Percentiles rank a stretch among this genome's conserved stretches.
Evolutionary conservation across 805 yeast genomes (phyloP).

Genomic region (Hanseniaspora nectarophila): DNA sequence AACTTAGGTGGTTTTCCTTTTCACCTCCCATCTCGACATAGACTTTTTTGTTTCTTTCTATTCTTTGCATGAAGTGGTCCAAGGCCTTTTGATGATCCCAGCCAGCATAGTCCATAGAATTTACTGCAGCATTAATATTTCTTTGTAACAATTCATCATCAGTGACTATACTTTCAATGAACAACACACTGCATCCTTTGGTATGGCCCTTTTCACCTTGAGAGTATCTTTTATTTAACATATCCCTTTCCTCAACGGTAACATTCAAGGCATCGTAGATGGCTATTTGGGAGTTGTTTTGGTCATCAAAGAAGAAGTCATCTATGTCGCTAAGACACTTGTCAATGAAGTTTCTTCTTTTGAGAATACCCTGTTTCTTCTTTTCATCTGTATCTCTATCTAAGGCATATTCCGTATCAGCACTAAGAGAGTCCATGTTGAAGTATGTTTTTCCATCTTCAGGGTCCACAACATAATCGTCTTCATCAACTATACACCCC

Average conservation of each 20-base stretch:
- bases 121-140: slow-evolving; percentile 73
- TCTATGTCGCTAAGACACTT: slow-evolving; percentile 60
- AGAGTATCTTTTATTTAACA: slow-evolving; percentile 43
- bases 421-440: slow-evolving; percentile 48
- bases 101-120: slow-evolving; percentile 74
- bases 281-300: slow-evolving; percentile 81
- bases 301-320: slow-evolving; percentile 46
- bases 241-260: slow-evolving; percentile 50
- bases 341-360: slow-evolving; percentile 48
- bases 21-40: slow-evolving; percentile 55
- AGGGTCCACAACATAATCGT: slow-evolving; percentile 16
- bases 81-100: slow-evolving; percentile 69
- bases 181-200: slow-evolving; percentile 54
- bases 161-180: slow-evolving; percentile 78
- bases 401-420: slow-evolving; percentile 32
- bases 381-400: slow-evolving; percentile 18
- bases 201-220: slow-evolving; percentile 18
- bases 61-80: slow-evolving; percentile 62
- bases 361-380: slow-evolving; percentile 33
- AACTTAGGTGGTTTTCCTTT: slow-evolving; percentile 46
- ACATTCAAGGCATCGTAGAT: slow-evolving; percentile 94
- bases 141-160: slow-evolving; percentile 54
- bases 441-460: background rate
- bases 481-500: background rate
- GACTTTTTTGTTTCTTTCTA: slow-evolving; percentile 51